phyloP scores from a whole-genome alignment of 306 rosid genomes.

The Trifolium repens region DNA sequence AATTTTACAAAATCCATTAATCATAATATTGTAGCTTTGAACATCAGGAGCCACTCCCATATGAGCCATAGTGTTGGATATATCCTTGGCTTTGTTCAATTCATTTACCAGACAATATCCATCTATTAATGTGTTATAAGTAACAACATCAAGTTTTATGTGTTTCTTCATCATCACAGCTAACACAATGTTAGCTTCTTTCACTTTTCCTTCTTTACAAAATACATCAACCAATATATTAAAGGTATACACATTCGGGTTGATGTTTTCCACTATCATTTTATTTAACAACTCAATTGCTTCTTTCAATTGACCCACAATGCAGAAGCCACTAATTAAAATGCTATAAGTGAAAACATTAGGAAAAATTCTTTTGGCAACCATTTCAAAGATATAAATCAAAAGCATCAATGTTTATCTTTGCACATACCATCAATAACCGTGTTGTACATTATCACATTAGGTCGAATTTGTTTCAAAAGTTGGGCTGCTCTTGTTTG shows the following conservation, averaged over 20 bases:
- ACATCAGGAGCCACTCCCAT: background rate
- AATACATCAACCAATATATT: constrained; percentile 2
- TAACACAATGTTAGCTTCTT: background rate
- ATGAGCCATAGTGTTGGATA: background rate
- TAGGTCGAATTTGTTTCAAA: background rate
- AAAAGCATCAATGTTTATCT: background rate
- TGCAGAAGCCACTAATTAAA: background rate
- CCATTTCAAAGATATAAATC: background rate
- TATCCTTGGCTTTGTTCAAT: background rate
- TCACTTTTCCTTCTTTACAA: background rate
- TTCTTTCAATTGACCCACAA: background rate
- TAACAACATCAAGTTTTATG: background rate
- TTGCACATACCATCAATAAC: constrained; percentile 8
- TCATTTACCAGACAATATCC: background rate
- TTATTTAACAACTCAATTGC: background rate
- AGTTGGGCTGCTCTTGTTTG: background rate
- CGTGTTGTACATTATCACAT: background rate
- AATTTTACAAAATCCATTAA: background rate
- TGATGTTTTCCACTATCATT: background rate
- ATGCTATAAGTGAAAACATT: background rate
- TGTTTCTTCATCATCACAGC: background rate
- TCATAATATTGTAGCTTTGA: background rate
- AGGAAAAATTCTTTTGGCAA: background rate
- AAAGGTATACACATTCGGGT: background rate
- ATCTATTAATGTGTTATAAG: background rate